Evolutionary conservation across 2,329 filamentous ascomycete species (phyloP).

Genomic region (Ascochyta lentis): DNA sequence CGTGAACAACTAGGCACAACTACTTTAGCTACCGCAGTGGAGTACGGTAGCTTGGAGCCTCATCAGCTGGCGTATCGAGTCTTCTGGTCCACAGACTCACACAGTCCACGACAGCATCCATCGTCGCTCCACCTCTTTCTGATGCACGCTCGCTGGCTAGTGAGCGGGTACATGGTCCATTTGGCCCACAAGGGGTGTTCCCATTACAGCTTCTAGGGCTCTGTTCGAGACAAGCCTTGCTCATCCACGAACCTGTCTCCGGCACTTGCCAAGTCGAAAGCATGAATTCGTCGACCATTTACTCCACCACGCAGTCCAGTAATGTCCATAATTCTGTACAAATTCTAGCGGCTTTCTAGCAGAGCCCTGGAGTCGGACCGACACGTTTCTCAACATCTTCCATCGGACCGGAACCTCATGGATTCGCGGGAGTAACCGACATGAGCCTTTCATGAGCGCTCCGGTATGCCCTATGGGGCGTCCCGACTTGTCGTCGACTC

Average conservation of each 20-base stretch:
- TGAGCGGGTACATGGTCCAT: background rate
- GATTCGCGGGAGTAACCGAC: constrained; percentile 13
- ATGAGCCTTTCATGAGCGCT: background rate
- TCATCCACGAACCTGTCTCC: background rate
- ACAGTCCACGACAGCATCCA: background rate
- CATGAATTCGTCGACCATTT: constrained; percentile 8
- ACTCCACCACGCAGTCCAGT: background rate
- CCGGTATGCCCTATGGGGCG: background rate
- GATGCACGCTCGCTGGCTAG: background rate
- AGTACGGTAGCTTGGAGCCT: constrained; percentile 8
- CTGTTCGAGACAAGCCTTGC: background rate
- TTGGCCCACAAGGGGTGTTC: background rate
- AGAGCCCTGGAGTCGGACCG: constrained; percentile 10
- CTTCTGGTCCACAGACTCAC: constrained; percentile 2
- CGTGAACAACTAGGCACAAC: constrained; percentile 1
- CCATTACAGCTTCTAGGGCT: background rate
- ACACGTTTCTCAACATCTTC: constrained; percentile 10
- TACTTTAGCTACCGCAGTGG: constrained; percentile 18
- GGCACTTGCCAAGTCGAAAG: background rate
- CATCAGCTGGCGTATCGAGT: background rate
- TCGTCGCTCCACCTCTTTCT: background rate
- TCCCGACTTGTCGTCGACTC: background rate
- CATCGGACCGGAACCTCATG: constrained; percentile 3
- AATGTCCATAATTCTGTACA: constrained; percentile 1
- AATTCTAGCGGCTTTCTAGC: constrained; percentile 19